Evolutionary conservation across 1,284 basidiomycete species (phyloP).

Genomic region (Agaricales sp.): DNA sequence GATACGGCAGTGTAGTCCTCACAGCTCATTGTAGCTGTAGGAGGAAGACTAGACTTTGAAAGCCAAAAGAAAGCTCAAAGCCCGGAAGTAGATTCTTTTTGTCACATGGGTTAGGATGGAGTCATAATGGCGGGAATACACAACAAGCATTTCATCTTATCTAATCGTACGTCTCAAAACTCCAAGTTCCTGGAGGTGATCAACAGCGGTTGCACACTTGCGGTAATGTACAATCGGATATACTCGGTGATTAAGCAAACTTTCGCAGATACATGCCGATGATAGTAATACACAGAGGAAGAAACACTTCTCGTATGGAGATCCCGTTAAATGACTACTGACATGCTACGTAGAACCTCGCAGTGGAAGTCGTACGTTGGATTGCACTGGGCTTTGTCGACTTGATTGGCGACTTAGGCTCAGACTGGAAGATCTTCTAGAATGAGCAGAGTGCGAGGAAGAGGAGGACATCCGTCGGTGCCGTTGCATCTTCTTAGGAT

Average conservation of each 20-base stretch:
- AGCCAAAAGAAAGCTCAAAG: not conserved
- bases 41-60: not conserved
- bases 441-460: conserved; percentile 35
- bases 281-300: too few relatives aligned
- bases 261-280: too few relatives aligned
- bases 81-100: conserved; percentile 37
- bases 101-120: conserved; percentile 44
- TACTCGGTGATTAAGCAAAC: too few relatives aligned
- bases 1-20: conserved; percentile 16
- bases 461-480: conserved; percentile 64
- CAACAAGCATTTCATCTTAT: conserved; percentile 10
- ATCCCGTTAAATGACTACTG: too few relatives aligned
- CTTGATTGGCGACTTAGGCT: not conserved
- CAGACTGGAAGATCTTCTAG: too few relatives aligned
- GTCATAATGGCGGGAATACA: conserved; percentile 3
- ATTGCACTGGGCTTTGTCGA: not conserved
- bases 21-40: not conserved
- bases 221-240: too few relatives aligned
- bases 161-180: conserved; percentile 28
- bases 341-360: too few relatives aligned
- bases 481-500: conserved; percentile 62
- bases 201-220: too few relatives aligned
- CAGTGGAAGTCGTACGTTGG: too few relatives aligned
- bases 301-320: too few relatives aligned
- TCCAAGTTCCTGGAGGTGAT: conserved; percentile 20